Evolutionary conservation across 2,329 filamentous ascomycete species (phyloP).

Genomic region (Pyricularia pennisetigena): DNA sequence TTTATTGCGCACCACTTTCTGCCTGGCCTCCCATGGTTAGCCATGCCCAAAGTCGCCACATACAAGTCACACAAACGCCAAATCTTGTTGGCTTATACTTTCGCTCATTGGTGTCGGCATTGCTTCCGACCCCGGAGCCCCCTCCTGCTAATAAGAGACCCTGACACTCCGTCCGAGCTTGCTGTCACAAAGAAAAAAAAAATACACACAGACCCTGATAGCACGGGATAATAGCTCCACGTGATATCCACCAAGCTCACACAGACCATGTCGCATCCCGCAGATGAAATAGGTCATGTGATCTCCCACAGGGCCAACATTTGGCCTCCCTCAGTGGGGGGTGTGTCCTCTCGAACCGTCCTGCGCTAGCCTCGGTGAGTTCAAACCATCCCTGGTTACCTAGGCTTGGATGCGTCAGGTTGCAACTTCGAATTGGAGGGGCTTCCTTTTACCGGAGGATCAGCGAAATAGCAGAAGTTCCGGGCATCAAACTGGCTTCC

Average conservation of each 20-base stretch:
- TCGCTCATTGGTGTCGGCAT: background rate
- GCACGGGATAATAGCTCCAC: background rate
- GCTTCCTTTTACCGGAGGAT: no score
- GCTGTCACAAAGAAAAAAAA: background rate
- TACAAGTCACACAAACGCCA: background rate
- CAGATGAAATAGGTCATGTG: background rate
- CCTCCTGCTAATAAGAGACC: background rate
- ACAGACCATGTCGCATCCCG: background rate
- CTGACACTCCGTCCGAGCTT: background rate
- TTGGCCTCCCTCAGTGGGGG: no score
- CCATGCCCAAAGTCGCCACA: no score
- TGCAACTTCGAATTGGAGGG: no score
- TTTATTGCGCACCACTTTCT: background rate
- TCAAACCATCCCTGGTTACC: background rate
- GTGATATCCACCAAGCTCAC: background rate
- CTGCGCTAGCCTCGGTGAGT: background rate
- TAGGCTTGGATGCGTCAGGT: background rate
- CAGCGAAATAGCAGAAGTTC: background rate
- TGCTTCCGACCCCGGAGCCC: background rate
- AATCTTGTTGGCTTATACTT: background rate
- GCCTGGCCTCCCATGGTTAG: background rate
- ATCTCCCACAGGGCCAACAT: background rate
- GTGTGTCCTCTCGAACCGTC: no score
- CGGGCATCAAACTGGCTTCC: background rate
- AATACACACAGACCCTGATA: background rate